A percentile compares a stretch with the other conserved stretches of the same genome.
Conservation (phyloP, 2,329 filamentous ascomycete species). For the Colletotrichum zoysiae region DNA sequence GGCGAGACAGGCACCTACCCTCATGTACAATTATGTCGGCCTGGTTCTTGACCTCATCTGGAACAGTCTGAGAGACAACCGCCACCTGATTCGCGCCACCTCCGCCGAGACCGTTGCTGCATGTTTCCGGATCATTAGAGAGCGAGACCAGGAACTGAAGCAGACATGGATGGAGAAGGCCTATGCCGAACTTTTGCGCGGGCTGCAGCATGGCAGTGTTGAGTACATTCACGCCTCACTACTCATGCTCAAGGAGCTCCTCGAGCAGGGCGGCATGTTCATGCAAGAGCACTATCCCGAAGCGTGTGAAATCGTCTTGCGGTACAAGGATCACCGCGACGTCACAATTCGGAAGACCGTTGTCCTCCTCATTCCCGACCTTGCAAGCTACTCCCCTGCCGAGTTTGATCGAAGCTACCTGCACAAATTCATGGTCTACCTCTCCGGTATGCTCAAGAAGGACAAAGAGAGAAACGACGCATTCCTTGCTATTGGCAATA, state of each 20-base stretch:
- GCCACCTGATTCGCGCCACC: slow-evolving; percentile 91
- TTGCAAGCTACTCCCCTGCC: slow-evolving; percentile 91
- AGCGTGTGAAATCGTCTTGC: slow-evolving; percentile 91
- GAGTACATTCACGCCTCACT: slow-evolving; percentile 96
- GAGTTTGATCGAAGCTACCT: slow-evolving; percentile 91
- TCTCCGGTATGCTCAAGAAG: slow-evolving; percentile 93
- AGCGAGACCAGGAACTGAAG: slow-evolving; percentile 90
- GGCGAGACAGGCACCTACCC: slow-evolving; percentile 90
- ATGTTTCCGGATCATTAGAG: slow-evolving; percentile 95
- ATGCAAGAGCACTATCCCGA: slow-evolving; percentile 97
- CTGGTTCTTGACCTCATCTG: slow-evolving; percentile 96
- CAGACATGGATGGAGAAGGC: slow-evolving; percentile 91
- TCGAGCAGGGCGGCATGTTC: slow-evolving; percentile 97
- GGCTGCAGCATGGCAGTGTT: slow-evolving; percentile 83
- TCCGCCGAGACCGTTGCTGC: slow-evolving; percentile 94
- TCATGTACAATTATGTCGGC: slow-evolving; percentile 96
- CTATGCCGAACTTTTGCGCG: slow-evolving; percentile 84
- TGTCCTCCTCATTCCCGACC: slow-evolving; percentile 89
- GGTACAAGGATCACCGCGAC: slow-evolving; percentile 93
- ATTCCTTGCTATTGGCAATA: slow-evolving; percentile 95
- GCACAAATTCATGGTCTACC: slow-evolving; percentile 96
- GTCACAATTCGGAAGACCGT: slow-evolving; percentile 89
- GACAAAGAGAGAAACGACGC: slow-evolving; percentile 95
- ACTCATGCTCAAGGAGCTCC: slow-evolving; percentile 89
- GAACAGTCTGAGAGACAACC: slow-evolving; percentile 90